Base-by-base conservation (phyloP, 352 stramenopile species). In the Aphanomyces invadans region DNA sequence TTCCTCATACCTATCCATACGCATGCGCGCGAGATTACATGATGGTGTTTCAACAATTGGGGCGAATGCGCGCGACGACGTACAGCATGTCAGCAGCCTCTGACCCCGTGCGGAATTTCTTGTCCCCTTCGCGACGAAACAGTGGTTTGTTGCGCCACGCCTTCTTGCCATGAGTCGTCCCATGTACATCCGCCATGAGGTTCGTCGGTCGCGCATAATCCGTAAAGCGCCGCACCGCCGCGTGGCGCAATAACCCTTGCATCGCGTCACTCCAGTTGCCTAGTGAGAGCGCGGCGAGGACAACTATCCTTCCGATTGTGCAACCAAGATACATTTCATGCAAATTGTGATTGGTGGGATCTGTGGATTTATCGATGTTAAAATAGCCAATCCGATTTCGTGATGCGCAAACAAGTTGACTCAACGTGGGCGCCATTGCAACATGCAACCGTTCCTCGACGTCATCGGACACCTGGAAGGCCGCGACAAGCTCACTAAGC, bases 101-200 rank as follows among this genome's bases (percentile, higher is more conserved):
- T 49, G 95, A 81, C 21, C 96, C 96, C 36, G 96, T 98, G 71
- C 96, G 96, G 81, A 99, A 97, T 44, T 86, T 81, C 65, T 98
- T 96, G 78, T 98, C 95, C 57, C 95, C 94, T 60, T 97, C 91
- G 67, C 94, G 92, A 51, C 94, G 89, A 77, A 98, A 98, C 7
- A 99, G 83, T 36, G 95, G 95, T 74, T 98, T 98, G 81, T 98
- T 98, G 70, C 95, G 90, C 94, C 94, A 98, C 62, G 90, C 81
- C 72, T 94, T 94, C 73, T 90, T 90, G 74, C 85, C 85, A 74
- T 94, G 85, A 4, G 79, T 91, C 42, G 85, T 94, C 64, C 85
- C 85, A 72, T 94, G 85, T 11, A 94, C 85, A 71, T 94, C 85
- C 74, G 85, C 91, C 85, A 94, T 94, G 70, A 94, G 79, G 25